Evolutionary conservation across 1,284 basidiomycete genomes (phyloP).

Genomic region (Fomitopsis palustris): DNA sequence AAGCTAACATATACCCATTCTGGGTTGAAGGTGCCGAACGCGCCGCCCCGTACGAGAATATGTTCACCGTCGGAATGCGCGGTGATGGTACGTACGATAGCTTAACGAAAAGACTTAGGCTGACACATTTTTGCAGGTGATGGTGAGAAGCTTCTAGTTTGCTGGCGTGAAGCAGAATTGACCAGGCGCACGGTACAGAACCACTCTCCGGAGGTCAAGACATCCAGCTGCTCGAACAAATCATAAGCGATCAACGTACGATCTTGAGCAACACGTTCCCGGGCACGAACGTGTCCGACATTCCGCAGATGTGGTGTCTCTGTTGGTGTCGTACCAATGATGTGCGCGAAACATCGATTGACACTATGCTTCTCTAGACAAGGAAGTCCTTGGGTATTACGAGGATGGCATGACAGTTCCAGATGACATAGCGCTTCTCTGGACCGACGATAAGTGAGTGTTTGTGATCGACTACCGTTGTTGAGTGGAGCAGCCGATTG

Average conservation of each 20-base stretch:
- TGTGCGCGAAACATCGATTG: background rate
- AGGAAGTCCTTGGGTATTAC: constrained; percentile 69
- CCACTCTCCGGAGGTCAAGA: constrained; percentile 47
- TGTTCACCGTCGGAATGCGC: constrained; percentile 66
- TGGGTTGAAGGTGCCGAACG: constrained; percentile 59
- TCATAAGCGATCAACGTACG: constrained; percentile 59
- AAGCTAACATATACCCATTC: constrained; percentile 51
- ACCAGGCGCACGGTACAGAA: constrained; percentile 29
- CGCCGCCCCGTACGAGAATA: constrained; percentile 52
- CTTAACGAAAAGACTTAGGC: no score
- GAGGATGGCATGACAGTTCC: constrained; percentile 54
- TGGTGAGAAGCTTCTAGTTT: constrained; percentile 11
- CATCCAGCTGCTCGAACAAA: constrained; percentile 48
- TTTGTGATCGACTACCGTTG: background rate
- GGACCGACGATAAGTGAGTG: constrained; percentile 59
- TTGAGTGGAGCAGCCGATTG: background rate
- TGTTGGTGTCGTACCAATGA: constrained; percentile 35
- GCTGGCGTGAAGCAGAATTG: background rate
- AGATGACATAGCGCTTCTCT: constrained; percentile 55
- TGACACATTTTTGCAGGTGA: constrained; percentile 13
- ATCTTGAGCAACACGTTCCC: constrained; percentile 58
- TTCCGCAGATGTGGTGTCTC: constrained; percentile 66
- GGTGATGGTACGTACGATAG: constrained; percentile 46
- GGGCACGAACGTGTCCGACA: constrained; percentile 41
- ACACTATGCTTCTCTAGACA: constrained; percentile 33